These are phyloP conservation scores for Dioszegia crocea DNA, from an alignment of 768 basidiomycete genomes.

Conservation along the genomic window DNA sequence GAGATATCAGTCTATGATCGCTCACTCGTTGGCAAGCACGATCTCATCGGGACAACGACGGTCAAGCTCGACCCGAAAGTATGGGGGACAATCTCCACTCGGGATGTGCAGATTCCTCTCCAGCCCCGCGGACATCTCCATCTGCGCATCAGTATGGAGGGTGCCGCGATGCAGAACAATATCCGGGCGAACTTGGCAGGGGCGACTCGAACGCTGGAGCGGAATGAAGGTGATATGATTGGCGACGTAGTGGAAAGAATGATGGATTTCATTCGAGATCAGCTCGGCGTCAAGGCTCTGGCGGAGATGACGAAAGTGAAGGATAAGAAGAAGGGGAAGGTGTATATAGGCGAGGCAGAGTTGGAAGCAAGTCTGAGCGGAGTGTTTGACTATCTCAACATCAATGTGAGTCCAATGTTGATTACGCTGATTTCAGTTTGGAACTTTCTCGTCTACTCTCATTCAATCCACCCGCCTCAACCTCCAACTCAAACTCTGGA, in stretches of 20 bases:
- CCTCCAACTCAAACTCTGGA: conserved; percentile 43
- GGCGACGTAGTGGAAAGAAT: conserved; percentile 44
- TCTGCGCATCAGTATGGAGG: conserved; percentile 42
- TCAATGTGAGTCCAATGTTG: conserved; percentile 32
- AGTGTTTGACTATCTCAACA: conserved; percentile 46
- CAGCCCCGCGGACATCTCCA: conserved; percentile 39
- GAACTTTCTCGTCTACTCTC: conserved; percentile 44
- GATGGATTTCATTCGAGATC: conserved; percentile 33
- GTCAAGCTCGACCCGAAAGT: conserved; percentile 44
- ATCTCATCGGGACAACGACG: conserved; percentile 36
- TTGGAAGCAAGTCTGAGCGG: conserved; percentile 39
- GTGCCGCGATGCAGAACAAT: conserved; percentile 36
- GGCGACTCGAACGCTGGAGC: conserved; percentile 36
- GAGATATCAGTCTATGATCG: conserved; percentile 43
- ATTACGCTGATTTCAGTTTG: conserved; percentile 35
- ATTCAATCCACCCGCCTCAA: conserved; percentile 21
- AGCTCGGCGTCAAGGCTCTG: conserved; percentile 22
- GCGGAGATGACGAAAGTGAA: conserved; percentile 31
- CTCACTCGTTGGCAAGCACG: conserved; percentile 49
- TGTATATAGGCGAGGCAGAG: conserved; percentile 32
- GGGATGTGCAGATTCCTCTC: conserved; percentile 42
- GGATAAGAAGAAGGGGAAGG: conserved; percentile 41
- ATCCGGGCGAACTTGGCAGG: conserved; percentile 22
- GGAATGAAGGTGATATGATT: conserved; percentile 39
- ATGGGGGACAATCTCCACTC: conserved; percentile 21